Conservation (phyloP, 164 flowering plant species). For the Piper betle region DNA sequence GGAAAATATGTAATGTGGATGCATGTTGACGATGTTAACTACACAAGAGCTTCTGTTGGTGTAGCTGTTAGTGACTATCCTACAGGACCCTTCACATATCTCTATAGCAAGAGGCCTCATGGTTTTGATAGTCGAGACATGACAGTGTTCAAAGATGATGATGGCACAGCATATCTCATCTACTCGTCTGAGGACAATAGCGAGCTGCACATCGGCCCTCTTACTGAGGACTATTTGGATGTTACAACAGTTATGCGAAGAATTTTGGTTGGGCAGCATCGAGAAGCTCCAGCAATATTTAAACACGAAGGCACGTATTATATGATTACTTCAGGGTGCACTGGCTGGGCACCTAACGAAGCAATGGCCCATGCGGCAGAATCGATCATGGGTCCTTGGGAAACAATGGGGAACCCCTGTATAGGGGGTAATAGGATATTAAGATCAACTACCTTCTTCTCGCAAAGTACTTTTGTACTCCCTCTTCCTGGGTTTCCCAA, state of each 20-base stretch:
- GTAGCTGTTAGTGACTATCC: slow-evolving; percentile 75
- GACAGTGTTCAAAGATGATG: slow-evolving; percentile 89
- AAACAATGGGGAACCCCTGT: slow-evolving; percentile 85
- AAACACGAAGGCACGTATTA: slow-evolving; percentile 77
- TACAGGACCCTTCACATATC: slow-evolving; percentile 81
- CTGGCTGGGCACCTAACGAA: slow-evolving; percentile 96
- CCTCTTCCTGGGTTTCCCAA: slow-evolving; percentile 58
- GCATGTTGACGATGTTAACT: slow-evolving; percentile 90
- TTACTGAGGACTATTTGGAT: slow-evolving; percentile 71
- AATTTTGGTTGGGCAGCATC: slow-evolving; percentile 63
- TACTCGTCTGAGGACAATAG: slow-evolving; percentile 91
- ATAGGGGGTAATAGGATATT: slow-evolving; percentile 72
- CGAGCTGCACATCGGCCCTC: slow-evolving; percentile 85
- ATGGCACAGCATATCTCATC: slow-evolving; percentile 69
- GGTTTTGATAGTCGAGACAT: slow-evolving; percentile 92
- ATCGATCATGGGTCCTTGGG: slow-evolving; percentile 94
- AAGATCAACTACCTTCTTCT: slow-evolving; percentile 59
- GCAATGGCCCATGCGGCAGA: slow-evolving; percentile 91
- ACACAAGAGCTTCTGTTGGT: slow-evolving; percentile 87
- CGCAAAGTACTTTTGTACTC: slow-evolving; percentile 79
- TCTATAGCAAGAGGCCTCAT: slow-evolving; percentile 73
- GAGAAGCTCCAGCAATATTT: slow-evolving; percentile 95
- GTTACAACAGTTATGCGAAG: slow-evolving; percentile 40
- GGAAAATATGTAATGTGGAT: slow-evolving; percentile 96
- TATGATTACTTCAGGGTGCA: slow-evolving; percentile 97